phyloP scores from a whole-genome alignment of 257 asterid genomes.

The Przewalskia tangutica region DNA sequence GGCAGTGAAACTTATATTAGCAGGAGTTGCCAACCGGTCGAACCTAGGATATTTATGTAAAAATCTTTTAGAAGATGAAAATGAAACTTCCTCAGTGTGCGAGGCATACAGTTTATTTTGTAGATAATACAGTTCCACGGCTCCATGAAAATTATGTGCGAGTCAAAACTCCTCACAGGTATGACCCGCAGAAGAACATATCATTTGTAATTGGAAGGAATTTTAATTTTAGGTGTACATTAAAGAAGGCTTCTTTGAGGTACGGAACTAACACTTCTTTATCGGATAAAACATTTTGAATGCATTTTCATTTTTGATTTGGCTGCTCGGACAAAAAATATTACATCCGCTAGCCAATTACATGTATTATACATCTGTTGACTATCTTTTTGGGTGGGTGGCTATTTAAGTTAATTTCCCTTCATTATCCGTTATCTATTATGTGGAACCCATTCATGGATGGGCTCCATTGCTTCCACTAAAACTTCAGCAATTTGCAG shows the following conservation, averaged over 20 bases:
- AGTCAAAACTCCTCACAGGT: background rate
- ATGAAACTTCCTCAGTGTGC: background rate
- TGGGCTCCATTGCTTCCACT: background rate
- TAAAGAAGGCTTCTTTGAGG: background rate
- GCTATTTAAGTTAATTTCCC: background rate
- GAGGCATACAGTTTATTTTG: background rate
- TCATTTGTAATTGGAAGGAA: background rate
- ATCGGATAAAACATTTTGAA: background rate
- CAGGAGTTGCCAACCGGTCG: background rate
- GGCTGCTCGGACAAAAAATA: background rate
- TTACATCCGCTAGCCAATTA: background rate
- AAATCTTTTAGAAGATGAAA: background rate
- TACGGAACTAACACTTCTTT: background rate
- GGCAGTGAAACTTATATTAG: background rate
- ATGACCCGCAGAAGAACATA: background rate
- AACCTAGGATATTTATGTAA: background rate
- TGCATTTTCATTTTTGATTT: background rate
- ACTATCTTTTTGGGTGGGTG: too few species aligned
- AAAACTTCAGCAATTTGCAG: background rate
- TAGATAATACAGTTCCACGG: background rate
- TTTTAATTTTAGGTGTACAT: background rate
- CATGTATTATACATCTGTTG: background rate
- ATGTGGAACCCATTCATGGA: background rate
- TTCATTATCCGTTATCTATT: too few species aligned
- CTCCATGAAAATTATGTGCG: background rate